Conservation (phyloP, 306 rosid species). For the Dryas alaskensis region DNA sequence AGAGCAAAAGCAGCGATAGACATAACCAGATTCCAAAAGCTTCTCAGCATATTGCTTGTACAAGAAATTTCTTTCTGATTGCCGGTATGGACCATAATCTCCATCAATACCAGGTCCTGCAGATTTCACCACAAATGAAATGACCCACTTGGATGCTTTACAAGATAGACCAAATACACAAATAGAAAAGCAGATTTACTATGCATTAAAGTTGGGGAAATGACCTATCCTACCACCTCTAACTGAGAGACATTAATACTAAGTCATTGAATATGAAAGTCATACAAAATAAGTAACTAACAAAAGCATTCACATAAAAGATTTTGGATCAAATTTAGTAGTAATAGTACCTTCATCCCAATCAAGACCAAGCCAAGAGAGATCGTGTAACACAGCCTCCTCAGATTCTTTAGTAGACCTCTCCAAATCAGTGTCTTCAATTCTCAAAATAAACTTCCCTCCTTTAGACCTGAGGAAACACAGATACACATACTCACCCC, state of each 20-base stretch:
- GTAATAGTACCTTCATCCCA: slow-evolving; percentile 80
- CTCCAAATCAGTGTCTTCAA: slow-evolving; percentile 98
- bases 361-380: slow-evolving; percentile 93
- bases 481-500: neutral
- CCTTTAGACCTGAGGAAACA: slow-evolving; percentile 70
- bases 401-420: slow-evolving; percentile 91
- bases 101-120: slow-evolving; percentile 93
- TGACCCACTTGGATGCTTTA: neutral
- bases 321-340: neutral
- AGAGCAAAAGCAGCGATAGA: slow-evolving; percentile 89
- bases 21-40: slow-evolving; percentile 68
- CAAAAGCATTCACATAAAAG: neutral
- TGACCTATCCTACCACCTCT: neutral
- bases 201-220: neutral
- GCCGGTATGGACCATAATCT: slow-evolving; percentile 89
- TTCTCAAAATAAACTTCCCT: slow-evolving; percentile 83
- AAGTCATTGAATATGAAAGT: neutral
- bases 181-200: neutral
- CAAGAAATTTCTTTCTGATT: slow-evolving; percentile 84
- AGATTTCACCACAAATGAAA: slow-evolving; percentile 20
- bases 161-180: neutral
- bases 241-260: neutral
- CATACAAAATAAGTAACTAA: neutral
- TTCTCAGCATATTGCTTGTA: slow-evolving; percentile 78
- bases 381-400: slow-evolving; percentile 77